Evolutionary conservation across 2,329 filamentous ascomycete species (phyloP), one percentile per base, ranked within the genome.

Genomic region (Fusarium sarcochroum): DNA sequence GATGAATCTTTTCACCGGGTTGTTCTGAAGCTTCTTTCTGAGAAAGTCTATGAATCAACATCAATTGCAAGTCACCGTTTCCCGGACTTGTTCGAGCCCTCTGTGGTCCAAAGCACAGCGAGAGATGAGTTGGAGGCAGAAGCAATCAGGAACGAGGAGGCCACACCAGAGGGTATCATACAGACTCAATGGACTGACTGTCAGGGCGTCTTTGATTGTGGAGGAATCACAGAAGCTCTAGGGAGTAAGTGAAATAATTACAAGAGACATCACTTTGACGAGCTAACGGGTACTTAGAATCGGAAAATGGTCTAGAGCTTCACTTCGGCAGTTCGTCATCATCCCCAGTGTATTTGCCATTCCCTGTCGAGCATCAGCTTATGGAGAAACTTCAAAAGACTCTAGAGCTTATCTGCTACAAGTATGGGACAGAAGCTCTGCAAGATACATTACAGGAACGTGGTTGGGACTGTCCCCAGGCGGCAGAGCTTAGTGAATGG

Each of bases 381-480:
- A 47, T 54, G 51, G 41, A 47, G 17, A 38, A 10, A 10, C 7
- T 47, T 2, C 41, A 54, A 38, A 54, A 14, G n/a, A 21, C 2
- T 2, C 10, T 54, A 4, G 51, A 54, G 15, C 21, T 54, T 17
- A 30, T n/a, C 11, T 54, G 51, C 14, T 54, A 54, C 3, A 4
- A 54, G 2, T 47, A 21, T 30, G 51, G 51, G 5, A 7, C 6
- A 2, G 21, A 10, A 14, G 21, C 7, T 18, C 14, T 54, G 4
- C 51, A 21, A n/a, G 9, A 14, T 1, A 2, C 46, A 13, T 27
- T 54, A 14, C 51, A 14, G 3, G 27, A n/a, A 30, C 30, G 14
- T 9, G 51, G 40, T 1, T 54, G 51, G 51, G 51, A 54, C 7
- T 54, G 51, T 3, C 51, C 51, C 7, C 30, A 54, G 20, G 20